Evolutionary conservation across 202 grass and related monocot genomes (phyloP), one percentile per base, ranked within the genome.

Genomic region (Carex arenaria): DNA sequence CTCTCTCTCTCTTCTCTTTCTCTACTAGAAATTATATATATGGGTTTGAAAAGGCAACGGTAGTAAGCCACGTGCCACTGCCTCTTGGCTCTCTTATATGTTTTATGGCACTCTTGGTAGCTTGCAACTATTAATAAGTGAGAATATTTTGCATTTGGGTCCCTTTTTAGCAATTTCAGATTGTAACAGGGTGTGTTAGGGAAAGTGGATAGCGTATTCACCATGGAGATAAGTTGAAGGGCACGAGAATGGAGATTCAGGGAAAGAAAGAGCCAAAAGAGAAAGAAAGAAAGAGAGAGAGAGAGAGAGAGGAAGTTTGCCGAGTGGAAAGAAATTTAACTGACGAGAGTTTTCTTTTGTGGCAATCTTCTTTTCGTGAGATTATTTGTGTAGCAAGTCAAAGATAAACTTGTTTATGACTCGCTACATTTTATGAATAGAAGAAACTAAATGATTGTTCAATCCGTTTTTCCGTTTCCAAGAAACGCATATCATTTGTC

Each of bases 301-400:
- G 65, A 83, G 47, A 72, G 47, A 72, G 64, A 72, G 42, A 71
- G 4, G 60, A 40, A 60, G 5, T 6, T 82, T 40, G 40, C 42
- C 12, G 55, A 57, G 77, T 80, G 77, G 61, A 80, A 61, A 80
- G 57, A 80, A 10, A 72, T 72, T 22, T 11, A 82, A 82, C 79
- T 66, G 61, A 26, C 1, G 79, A 31, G 61, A 26, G 38, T 40
- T 76, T 80, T 79, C 57, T 22, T 64, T 63, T 26, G 10, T 22
- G 17, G 2, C 40, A 64, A 18, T 80, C 38, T 67, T 11, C 19
- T 1, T 31, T 64, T n/a, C 7, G 2, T 82, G 61, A 17, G 2
- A 2, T 6, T 5, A 36, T 34, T 10, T 18, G 34, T 82, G 61
- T 54, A 68, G 43, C 40, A 3, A 13, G 0, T 80, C 78, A 47